phyloP scores from a whole-genome alignment of 495 filamentous ascomycete species.

The Aspergillus bertholletiae region DNA sequence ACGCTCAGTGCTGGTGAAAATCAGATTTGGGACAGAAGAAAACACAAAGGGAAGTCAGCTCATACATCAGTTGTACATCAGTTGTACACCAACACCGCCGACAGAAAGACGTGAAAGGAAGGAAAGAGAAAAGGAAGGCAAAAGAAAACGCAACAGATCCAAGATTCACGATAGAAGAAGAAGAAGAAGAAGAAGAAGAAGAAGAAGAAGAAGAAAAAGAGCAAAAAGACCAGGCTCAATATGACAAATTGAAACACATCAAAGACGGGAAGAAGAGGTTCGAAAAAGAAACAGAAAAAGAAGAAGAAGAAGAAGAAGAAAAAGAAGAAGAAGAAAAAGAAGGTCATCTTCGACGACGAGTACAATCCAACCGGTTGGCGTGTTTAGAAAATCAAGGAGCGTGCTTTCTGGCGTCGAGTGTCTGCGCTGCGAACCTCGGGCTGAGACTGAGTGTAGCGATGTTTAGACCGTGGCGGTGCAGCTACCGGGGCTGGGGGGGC shows the following conservation, averaged over 20 bases:
- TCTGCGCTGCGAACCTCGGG: conserved; percentile 38
- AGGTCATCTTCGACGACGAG: neutral
- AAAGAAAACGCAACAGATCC: too few relatives aligned
- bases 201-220: neutral
- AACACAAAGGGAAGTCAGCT: conserved; percentile 12
- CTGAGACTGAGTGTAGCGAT: conserved; percentile 44
- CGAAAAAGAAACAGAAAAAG: conserved; percentile 1
- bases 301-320: neutral
- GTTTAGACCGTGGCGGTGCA: conserved; percentile 27
- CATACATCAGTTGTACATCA: conserved; percentile 8
- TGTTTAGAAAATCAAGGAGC: conserved; percentile 40
- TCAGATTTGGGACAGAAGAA: conserved; percentile 5
- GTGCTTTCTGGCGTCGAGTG: conserved; percentile 41
- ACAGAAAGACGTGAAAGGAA: neutral
- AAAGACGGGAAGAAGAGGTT: neutral
- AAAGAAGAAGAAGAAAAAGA: neutral
- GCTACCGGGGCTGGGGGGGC: conserved; percentile 25
- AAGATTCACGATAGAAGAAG: too few relatives aligned
- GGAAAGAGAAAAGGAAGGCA: neutral
- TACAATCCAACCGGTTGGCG: neutral
- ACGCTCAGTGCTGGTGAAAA: conserved; percentile 5
- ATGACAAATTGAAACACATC: neutral
- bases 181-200: conserved; percentile 3
- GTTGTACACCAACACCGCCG: conserved; percentile 27
- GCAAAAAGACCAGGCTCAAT: neutral